Percentiles rank a stretch among this genome's conserved stretches.
Evolutionary conservation across 2,329 filamentous ascomycete genomes (phyloP).

Genomic region (Colletotrichum tamarilloi): DNA sequence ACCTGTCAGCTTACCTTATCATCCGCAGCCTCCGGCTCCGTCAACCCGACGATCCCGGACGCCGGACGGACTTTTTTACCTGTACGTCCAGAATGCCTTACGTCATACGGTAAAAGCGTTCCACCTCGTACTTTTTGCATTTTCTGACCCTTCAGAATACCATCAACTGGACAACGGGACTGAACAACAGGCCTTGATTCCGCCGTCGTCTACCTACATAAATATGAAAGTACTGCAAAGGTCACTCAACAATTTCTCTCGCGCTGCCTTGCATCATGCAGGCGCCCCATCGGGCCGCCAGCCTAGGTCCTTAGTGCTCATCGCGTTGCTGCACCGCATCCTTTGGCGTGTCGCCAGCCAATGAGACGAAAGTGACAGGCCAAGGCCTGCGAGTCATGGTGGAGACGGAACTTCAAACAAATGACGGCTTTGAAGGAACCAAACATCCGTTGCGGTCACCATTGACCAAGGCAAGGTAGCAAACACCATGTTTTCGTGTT

Average conservation of each 20-base stretch:
- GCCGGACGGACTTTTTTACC: background rate
- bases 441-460: background rate
- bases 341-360: conserved; percentile 10
- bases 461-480: background rate
- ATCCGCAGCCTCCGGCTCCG: background rate
- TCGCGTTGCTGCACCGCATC: conserved; percentile 6
- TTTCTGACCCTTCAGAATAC: background rate
- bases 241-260: background rate
- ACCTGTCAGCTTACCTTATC: conserved; percentile 15
- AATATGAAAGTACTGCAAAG: background rate
- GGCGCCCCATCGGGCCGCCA: background rate
- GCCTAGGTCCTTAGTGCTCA: background rate
- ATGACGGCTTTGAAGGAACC: background rate
- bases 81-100: background rate
- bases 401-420: background rate
- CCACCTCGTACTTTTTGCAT: background rate
- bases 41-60: conserved; percentile 1
- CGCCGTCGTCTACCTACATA: background rate
- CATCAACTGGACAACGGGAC: background rate
- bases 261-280: background rate
- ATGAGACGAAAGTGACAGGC: background rate
- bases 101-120: conserved; percentile 8
- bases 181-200: background rate
- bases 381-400: conserved; percentile 12
- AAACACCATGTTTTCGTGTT: too few relatives aligned